Evolutionary conservation across 805 yeast genomes (phyloP).

Genomic region (Starmerella ratchasimensis): DNA sequence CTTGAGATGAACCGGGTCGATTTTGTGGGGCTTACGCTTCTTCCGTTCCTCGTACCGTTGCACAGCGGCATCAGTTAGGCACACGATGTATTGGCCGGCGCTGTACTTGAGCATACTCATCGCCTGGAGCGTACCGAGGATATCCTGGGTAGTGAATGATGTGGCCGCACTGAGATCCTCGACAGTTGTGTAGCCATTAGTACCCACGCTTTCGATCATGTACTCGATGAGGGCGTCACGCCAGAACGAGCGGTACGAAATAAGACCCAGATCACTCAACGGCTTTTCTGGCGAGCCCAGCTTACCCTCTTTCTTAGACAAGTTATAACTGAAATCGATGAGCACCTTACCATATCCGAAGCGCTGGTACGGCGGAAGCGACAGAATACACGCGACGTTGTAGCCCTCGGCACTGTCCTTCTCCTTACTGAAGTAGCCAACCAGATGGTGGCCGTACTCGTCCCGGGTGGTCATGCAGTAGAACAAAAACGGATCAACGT

Average conservation of each 20-base stretch:
- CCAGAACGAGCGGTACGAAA: conserved; percentile 94
- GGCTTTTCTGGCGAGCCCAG: conserved; percentile 98
- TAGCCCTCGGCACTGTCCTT: conserved; percentile 91
- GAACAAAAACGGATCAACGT: conserved; percentile 93
- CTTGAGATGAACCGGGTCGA: conserved; percentile 54
- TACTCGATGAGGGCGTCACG: conserved; percentile 71
- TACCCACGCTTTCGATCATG: conserved; percentile 47
- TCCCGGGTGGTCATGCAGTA: conserved; percentile 90
- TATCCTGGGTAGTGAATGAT: conserved; percentile 93
- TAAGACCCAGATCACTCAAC: conserved; percentile 79
- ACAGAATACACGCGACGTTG: conserved; percentile 92
- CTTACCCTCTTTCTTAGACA: conserved; percentile 77
- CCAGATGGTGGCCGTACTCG: conserved; percentile 84
- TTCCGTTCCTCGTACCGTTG: conserved; percentile 57
- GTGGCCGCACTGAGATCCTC: conserved; percentile 81
- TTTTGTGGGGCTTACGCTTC: conserved; percentile 58
- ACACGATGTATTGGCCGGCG: conserved; percentile 88
- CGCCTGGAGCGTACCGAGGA: conserved; percentile 83
- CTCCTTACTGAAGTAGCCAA: conserved; percentile 93
- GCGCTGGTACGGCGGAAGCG: conserved; percentile 91
- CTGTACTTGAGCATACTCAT: conserved; percentile 79
- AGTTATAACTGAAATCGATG: conserved; percentile 85
- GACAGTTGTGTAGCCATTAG: conserved; percentile 51
- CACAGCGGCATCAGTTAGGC: conserved; percentile 69
- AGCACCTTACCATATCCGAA: conserved; percentile 85